Percentiles rank a stretch among this genome's conserved stretches.
Conservation (phyloP, 2,329 filamentous ascomycete genomes). For the Chaetomium sp. region DNA sequence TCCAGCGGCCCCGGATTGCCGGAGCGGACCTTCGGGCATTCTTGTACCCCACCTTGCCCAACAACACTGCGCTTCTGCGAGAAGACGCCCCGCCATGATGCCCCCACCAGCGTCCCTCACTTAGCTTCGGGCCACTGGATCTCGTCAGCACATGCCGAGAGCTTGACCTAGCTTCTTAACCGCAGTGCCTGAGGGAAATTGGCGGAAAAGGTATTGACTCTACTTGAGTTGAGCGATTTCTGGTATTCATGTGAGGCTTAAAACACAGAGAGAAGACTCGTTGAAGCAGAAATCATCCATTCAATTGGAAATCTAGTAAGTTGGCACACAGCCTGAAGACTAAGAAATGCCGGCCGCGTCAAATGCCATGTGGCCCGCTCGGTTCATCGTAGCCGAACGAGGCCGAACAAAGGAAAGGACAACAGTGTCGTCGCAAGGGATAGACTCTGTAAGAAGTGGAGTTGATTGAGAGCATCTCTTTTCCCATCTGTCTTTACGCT, state of each 20-base stretch:
- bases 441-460: constrained; percentile 3
- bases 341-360: constrained; percentile 4
- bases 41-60: background rate
- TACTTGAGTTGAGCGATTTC: no score
- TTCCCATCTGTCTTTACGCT: background rate
- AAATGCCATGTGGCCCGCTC: constrained; percentile 3
- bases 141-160: constrained; percentile 3
- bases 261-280: no score
- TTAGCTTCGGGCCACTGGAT: background rate
- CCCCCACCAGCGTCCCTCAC: constrained; percentile 2
- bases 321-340: background rate
- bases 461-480: background rate
- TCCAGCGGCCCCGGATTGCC: background rate
- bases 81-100: background rate
- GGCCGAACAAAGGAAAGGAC: constrained; percentile 7
- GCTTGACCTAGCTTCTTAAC: no score
- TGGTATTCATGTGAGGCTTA: no score
- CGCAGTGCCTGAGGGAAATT: no score
- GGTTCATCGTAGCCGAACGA: constrained; percentile 11
- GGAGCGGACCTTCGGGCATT: background rate
- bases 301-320: no score
- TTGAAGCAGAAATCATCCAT: no score
- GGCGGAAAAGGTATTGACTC: no score
- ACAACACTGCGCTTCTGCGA: background rate
- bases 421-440: background rate